Conservation (phyloP, 495 filamentous ascomycete species). For the Schizothecium vesticola region DNA sequence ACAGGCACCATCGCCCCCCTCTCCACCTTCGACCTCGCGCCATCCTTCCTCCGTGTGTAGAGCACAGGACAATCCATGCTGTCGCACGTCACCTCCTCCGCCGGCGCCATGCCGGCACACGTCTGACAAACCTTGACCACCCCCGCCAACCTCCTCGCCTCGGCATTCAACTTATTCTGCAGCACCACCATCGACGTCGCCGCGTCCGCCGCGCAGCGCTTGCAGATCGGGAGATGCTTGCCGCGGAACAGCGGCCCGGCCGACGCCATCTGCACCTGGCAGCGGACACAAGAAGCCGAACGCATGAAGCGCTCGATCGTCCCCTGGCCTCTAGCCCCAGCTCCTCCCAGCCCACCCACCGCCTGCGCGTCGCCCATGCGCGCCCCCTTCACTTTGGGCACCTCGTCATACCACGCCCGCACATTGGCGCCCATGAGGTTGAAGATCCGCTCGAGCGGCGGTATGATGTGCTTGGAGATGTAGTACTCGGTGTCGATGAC, state of each 20-base stretch:
- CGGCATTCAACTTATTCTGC: slow-evolving; percentile 51
- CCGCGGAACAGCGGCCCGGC: not conserved
- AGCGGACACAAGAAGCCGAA: slow-evolving; percentile 71
- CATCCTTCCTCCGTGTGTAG: slow-evolving; percentile 74
- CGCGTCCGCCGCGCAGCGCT: slow-evolving; percentile 51
- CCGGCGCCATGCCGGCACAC: slow-evolving; percentile 66
- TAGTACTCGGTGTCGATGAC: slow-evolving; percentile 96
- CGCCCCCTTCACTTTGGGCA: slow-evolving; percentile 83
- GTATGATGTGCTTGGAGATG: slow-evolving; percentile 91
- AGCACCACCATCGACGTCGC: slow-evolving; percentile 58
- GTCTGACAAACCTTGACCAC: slow-evolving; percentile 75
- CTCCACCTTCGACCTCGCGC: slow-evolving; percentile 53
- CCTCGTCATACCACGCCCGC: slow-evolving; percentile 88
- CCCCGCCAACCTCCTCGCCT: slow-evolving; percentile 59
- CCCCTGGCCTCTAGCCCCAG: slow-evolving; percentile 8
- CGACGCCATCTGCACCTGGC: slow-evolving; percentile 56
- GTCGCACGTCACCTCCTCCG: slow-evolving; percentile 77
- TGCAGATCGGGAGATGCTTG: slow-evolving; percentile 49
- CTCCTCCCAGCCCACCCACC: not conserved
- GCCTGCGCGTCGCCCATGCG: slow-evolving; percentile 44
- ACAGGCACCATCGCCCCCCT: slow-evolving; percentile 52
- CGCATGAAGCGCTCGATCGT: slow-evolving; percentile 80
- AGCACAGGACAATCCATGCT: slow-evolving; percentile 91
- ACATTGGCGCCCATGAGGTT: slow-evolving; percentile 94
- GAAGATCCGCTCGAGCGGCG: slow-evolving; percentile 92